These are phyloP conservation scores for Triangularia verruculosa DNA, from an alignment of 2,329 filamentous ascomycete species.

Conservation along the genomic window DNA sequence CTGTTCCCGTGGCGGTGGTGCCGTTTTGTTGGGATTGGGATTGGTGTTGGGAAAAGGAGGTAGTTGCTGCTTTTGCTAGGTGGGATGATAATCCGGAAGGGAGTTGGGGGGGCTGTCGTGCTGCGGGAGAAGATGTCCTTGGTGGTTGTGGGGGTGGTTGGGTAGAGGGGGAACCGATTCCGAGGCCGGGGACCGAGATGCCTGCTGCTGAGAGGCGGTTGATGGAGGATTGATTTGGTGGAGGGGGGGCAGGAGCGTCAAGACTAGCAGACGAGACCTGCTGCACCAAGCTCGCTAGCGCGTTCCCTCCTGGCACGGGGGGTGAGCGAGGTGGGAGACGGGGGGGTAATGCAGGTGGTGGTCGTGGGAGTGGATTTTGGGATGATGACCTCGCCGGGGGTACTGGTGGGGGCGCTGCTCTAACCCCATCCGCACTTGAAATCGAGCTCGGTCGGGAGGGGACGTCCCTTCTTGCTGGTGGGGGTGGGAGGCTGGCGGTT, in stretches of 20 bases:
- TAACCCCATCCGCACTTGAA: neutral
- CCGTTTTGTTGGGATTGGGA: neutral
- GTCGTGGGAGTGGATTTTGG: constrained; percentile 11
- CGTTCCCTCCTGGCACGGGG: constrained; percentile 33
- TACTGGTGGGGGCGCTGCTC: constrained; percentile 4
- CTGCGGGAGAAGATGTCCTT: constrained; percentile 49
- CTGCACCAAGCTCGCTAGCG: constrained; percentile 21
- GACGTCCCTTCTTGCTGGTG: constrained; percentile 55
- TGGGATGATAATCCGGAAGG: constrained; percentile 34
- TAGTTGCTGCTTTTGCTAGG: constrained; percentile 37
- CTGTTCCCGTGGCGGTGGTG: neutral
- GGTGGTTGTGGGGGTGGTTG: constrained; percentile 21
- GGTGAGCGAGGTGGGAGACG: constrained; percentile 67
- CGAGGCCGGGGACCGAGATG: constrained; percentile 73
- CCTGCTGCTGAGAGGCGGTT: constrained; percentile 69
- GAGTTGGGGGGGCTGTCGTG: constrained; percentile 62
- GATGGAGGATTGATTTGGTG: constrained; percentile 56
- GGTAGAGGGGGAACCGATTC: constrained; percentile 62
- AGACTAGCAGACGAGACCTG: constrained; percentile 8
- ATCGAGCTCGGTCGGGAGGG: neutral
- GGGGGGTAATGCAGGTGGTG: constrained; percentile 59
- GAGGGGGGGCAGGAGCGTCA: constrained; percentile 18
- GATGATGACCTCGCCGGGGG: constrained; percentile 20
- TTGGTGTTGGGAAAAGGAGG: neutral
- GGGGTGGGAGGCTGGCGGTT: constrained; percentile 67